Conservation (phyloP, 208 protist species). For the Crithidia sp. region DNA sequence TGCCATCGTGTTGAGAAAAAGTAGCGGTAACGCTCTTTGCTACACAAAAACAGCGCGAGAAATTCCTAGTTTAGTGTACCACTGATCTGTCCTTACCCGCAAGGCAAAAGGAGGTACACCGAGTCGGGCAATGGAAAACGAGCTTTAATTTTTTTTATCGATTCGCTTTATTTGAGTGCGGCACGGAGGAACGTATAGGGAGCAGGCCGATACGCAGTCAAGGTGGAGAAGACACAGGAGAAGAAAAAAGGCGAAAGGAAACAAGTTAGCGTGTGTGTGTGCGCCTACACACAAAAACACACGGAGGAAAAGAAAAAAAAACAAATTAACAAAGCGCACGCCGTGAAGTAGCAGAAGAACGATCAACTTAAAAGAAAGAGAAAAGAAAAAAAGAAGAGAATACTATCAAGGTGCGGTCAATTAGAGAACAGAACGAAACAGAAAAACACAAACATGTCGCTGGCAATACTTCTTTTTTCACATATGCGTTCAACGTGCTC, state of each 20-base stretch:
- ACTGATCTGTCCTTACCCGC: too few species aligned
- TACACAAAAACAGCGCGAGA: too few species aligned
- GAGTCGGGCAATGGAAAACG: too few species aligned
- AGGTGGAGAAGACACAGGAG: not conserved
- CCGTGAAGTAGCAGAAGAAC: too few species aligned
- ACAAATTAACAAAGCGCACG: not conserved
- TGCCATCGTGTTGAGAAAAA: not conserved
- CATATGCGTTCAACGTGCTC: too few species aligned
- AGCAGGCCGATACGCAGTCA: not conserved
- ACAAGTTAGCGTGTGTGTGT: not conserved
- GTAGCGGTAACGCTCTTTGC: too few species aligned
- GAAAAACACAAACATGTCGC: too few species aligned
- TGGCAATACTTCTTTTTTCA: too few species aligned
- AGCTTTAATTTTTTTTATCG: not conserved
- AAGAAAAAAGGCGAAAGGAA: not conserved
- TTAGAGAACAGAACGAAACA: too few species aligned
- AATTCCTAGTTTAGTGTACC: too few species aligned
- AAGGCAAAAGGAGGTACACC: too few species aligned
- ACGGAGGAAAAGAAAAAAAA: conserved; percentile 10
- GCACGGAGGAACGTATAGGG: not conserved
- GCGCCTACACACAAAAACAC: not conserved
- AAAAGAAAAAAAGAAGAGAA: conserved; percentile 5
- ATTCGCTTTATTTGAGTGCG: not conserved
- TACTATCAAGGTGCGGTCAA: too few species aligned
- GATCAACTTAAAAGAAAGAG: not conserved